Base-by-base conservation (phyloP, 768 basidiomycete species). In the Grammothele lineata region DNA sequence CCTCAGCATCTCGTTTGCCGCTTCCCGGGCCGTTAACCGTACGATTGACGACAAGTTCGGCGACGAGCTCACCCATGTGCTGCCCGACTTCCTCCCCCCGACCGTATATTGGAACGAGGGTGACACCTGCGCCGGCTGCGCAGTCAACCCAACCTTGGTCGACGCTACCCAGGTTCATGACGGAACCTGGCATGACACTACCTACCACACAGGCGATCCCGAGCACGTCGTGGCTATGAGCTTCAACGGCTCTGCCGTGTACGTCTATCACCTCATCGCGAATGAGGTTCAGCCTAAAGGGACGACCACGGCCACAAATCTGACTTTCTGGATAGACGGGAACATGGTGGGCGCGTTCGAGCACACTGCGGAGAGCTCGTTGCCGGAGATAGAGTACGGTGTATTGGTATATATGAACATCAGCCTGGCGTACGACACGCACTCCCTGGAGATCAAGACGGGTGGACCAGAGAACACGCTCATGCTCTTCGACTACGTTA, bases 121-220 rank as follows among this genome's bases (percentile, higher is more conserved):
- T 4, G 18, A 33, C 1, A 6, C 2, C 0, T 50, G 48, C 27
- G 15, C 42, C 27, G 30, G 33, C 19, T 50, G 48, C 23, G 21
- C 15, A 5, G 42, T 40, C 8, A 25, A 43, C 11, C 15, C 37
- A 17, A 30, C 10, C 23, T n/a, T 8, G 3, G 37, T 32, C 36
- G 26, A 41, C 40, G 8, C 18, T 9, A 17, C 9, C 15, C 2
- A 44, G 23, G 32, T 33, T 18, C 39, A 32, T 32, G 43, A 50
- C 43, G 36, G 38, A 23, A 32, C 48, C 14, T 50, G 48, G 48
- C 48, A 50, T 38, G 48, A 44, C 15, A 14, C 22, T 15, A 50
- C 48, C 14, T 43, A 30, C 4, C 24, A 19, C 22, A 42, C 48
- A 6, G 37, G 36, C 17, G 42, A 39, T 18, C 5, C 24, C 4